These are phyloP conservation scores for Dactylellina leptospora DNA, from an alignment of 2,329 filamentous ascomycete species.

Conservation along the genomic window DNA sequence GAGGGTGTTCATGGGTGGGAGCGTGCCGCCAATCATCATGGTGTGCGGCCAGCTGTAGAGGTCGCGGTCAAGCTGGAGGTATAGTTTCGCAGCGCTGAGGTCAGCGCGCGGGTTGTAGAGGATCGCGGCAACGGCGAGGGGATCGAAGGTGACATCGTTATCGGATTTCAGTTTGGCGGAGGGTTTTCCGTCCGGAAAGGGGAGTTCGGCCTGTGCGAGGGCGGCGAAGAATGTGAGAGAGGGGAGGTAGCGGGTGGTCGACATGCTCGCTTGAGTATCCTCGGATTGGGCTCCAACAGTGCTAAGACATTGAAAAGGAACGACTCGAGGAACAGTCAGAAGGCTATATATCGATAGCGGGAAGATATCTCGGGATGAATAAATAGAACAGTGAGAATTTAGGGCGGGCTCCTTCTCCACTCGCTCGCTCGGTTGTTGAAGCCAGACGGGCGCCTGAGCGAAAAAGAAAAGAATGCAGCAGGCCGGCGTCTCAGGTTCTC, in stretches of 20 bases:
- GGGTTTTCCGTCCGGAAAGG: constrained; percentile 22
- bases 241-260: neutral
- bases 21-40: constrained; percentile 59
- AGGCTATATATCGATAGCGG: neutral
- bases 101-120: constrained; percentile 58
- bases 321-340: neutral
- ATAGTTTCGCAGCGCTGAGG: constrained; percentile 58
- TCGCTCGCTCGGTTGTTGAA: neutral
- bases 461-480: neutral
- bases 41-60: constrained; percentile 59
- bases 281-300: neutral
- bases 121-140: constrained; percentile 59
- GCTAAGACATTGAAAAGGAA: neutral
- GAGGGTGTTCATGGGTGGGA: constrained; percentile 58
- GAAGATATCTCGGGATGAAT: neutral
- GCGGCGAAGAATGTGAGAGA: neutral
- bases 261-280: neutral
- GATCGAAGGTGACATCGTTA: constrained; percentile 58
- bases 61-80: constrained; percentile 57
- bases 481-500: neutral
- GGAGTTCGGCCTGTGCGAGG: constrained; percentile 2
- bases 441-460: neutral
- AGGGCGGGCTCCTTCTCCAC: neutral
- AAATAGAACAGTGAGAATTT: neutral
- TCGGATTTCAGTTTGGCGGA: constrained; percentile 20